Percentiles rank a stretch among this genome's conserved stretches.
These are phyloP conservation scores for Tilletia setariae DNA, from an alignment of 1,284 basidiomycete species.

Conservation along the genomic window DNA sequence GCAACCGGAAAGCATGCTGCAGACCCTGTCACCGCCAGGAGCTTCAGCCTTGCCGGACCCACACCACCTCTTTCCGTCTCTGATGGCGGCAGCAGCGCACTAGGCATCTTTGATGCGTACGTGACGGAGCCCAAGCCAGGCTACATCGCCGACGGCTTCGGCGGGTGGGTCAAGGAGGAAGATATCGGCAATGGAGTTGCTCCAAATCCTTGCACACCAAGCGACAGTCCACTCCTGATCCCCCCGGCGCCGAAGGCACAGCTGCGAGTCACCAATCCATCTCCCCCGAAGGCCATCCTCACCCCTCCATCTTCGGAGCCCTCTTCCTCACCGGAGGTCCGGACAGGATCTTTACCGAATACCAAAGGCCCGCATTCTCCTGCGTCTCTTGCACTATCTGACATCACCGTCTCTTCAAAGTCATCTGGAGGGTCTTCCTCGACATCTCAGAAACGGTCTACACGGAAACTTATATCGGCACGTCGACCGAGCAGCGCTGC, in stretches of 20 bases:
- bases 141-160: slow-evolving; percentile 8
- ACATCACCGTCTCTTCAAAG: slow-evolving; percentile 11
- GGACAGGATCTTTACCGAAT: not conserved
- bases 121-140: not conserved
- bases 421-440: not conserved
- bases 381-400: not conserved
- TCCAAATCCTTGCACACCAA: not conserved
- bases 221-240: slow-evolving; percentile 5
- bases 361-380: not conserved
- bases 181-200: not conserved
- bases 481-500: slow-evolving; percentile 7
- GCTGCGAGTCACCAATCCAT: slow-evolving; percentile 1
- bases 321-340: not conserved
- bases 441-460: not conserved
- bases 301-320: not conserved
- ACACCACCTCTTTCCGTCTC: slow-evolving; percentile 1
- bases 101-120: slow-evolving; percentile 11
- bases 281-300: not conserved
- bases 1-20: not conserved
- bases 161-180: slow-evolving; percentile 5
- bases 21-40: not conserved
- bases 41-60: slow-evolving; percentile 6
- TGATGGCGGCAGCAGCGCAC: not conserved
- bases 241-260: not conserved
- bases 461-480: slow-evolving; percentile 3